phyloP scores from a whole-genome alignment of 169 alveolate genomes.

The Blepharisma undulans region DNA sequence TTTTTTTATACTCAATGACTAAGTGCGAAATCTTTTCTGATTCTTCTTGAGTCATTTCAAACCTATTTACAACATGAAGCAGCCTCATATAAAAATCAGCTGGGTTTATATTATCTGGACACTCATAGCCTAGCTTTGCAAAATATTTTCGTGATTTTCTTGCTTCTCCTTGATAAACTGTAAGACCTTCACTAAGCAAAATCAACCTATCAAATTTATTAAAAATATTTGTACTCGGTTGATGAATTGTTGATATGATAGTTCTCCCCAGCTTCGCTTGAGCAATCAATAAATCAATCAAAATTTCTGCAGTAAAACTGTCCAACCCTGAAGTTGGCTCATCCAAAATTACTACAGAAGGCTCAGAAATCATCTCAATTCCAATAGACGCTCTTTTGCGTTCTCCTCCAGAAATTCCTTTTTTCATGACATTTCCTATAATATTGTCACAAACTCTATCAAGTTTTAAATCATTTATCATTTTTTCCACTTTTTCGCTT shows the following conservation, averaged over 20 bases:
- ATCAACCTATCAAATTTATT: constrained; percentile 73
- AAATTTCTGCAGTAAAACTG: constrained; percentile 78
- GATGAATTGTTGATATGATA: constrained; percentile 78
- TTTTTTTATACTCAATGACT: too few species aligned
- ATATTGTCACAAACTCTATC: constrained; percentile 66
- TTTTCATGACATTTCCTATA: constrained; percentile 70
- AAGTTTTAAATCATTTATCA: constrained; percentile 63
- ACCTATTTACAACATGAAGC: constrained; percentile 34
- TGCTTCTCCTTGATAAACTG: constrained; percentile 69
- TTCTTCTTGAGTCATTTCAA: background rate
- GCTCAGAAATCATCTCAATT: constrained; percentile 91
- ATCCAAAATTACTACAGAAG: constrained; percentile 87
- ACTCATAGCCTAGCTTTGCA: constrained; percentile 53
- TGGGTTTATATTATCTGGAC: constrained; percentile 71
- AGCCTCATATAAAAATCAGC: constrained; percentile 60
- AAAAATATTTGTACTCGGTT: constrained; percentile 77
- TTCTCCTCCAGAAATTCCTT: constrained; percentile 88
- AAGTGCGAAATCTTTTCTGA: constrained; percentile 38
- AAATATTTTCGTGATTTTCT: constrained; percentile 44
- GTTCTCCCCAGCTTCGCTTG: constrained; percentile 81
- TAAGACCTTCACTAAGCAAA: constrained; percentile 69
- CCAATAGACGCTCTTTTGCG: constrained; percentile 87
- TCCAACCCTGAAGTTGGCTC: constrained; percentile 92
- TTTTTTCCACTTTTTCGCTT: constrained; percentile 45
- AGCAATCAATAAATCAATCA: constrained; percentile 69